Evolutionary conservation across 2,329 filamentous ascomycete genomes (phyloP).

Genomic region (Talaromyces islandicus): DNA sequence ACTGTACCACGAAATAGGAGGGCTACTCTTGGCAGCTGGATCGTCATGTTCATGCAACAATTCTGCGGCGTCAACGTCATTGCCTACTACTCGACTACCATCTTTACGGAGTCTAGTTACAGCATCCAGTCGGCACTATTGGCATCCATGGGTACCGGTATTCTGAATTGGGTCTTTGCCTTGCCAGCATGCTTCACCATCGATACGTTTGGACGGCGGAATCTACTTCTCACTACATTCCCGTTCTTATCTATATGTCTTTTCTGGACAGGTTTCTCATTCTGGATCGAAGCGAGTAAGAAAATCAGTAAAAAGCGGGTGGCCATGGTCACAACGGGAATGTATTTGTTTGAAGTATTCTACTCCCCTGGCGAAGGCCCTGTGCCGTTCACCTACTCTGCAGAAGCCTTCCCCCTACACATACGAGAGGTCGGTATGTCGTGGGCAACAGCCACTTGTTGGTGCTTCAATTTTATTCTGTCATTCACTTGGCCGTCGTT

Average conservation of each 20-base stretch:
- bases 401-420: slow-evolving; percentile 58
- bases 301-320: slow-evolving; percentile 26
- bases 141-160: slow-evolving; percentile 59
- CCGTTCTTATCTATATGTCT: slow-evolving; percentile 51
- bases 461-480: slow-evolving; percentile 52
- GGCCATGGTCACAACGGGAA: slow-evolving; percentile 37
- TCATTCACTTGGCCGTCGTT: slow-evolving; percentile 50
- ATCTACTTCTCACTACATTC: slow-evolving; percentile 57
- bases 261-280: slow-evolving; percentile 47
- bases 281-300: slow-evolving; percentile 39
- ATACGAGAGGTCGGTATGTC: slow-evolving; percentile 60
- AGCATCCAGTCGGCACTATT: slow-evolving; percentile 47
- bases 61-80: slow-evolving; percentile 52
- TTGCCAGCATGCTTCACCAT: slow-evolving; percentile 60
- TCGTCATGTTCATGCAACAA: slow-evolving; percentile 51
- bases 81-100: slow-evolving; percentile 57
- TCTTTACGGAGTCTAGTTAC: slow-evolving; percentile 54
- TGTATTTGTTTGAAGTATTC: slow-evolving; percentile 46
- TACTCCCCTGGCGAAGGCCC: slow-evolving; percentile 55
- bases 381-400: slow-evolving; percentile 60
- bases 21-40: slow-evolving; percentile 50
- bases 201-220: slow-evolving; percentile 60
- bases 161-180: slow-evolving; percentile 62
- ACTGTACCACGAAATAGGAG: slow-evolving; percentile 58
- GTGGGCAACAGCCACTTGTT: slow-evolving; percentile 49